Evolutionary conservation across 2,329 filamentous ascomycete species (phyloP).

Genomic region (Cercospora janseana): DNA sequence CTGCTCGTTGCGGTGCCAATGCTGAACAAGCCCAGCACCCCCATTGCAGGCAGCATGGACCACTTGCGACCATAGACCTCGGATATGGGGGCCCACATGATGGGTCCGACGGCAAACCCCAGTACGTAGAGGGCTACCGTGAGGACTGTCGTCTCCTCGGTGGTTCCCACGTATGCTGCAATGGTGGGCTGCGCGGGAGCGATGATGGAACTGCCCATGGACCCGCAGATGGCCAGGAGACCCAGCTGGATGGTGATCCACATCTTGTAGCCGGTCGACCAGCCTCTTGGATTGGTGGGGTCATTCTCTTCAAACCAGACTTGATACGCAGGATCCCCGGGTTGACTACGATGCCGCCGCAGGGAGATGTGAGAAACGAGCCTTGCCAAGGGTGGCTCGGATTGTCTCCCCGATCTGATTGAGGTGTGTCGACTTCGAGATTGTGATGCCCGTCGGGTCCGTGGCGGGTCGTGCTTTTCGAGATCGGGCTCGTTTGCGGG

Average conservation of each 20-base stretch:
- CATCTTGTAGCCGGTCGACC: slow-evolving; percentile 44
- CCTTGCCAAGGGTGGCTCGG: not conserved
- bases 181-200: slow-evolving; percentile 48
- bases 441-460: not conserved
- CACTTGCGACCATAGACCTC: slow-evolving; percentile 46
- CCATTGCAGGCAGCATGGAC: slow-evolving; percentile 46
- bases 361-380: slow-evolving; percentile 9
- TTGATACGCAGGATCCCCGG: slow-evolving; percentile 24
- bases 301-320: slow-evolving; percentile 39
- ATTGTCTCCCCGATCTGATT: not conserved
- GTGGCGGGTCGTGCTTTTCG: slow-evolving; percentile 19
- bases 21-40: slow-evolving; percentile 46
- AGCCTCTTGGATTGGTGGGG: slow-evolving; percentile 50
- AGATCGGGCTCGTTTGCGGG: slow-evolving; percentile 12
- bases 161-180: slow-evolving; percentile 44
- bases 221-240: slow-evolving; percentile 44
- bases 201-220: slow-evolving; percentile 50
- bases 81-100: slow-evolving; percentile 26
- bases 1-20: slow-evolving; percentile 47
- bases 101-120: slow-evolving; percentile 45
- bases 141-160: slow-evolving; percentile 47
- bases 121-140: slow-evolving; percentile 50
- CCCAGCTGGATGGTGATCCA: slow-evolving; percentile 52
- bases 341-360: slow-evolving; percentile 12
- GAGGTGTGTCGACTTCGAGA: slow-evolving; percentile 2